Evolutionary conservation across 2,329 filamentous ascomycete species (phyloP), one percentile per base, ranked within the genome.

Genomic region (Acrodontium crateriforme): DNA sequence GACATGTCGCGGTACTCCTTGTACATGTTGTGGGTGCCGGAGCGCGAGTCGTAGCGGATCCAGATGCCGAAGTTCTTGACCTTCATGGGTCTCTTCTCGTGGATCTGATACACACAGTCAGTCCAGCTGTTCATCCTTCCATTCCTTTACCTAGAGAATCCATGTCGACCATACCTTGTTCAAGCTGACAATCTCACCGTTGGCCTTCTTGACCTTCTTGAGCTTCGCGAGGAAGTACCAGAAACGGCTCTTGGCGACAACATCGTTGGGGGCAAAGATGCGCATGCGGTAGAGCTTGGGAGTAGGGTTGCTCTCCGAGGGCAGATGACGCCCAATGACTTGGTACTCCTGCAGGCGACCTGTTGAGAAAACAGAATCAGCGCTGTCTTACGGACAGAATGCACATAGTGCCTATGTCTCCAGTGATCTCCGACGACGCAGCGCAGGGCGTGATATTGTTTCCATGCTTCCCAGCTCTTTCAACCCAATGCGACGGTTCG

Each of bases 51-150:
- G 72, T 98, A 98, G 62, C 91, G 85, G 69, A 98, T 78, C 91
- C 91, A 98, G 76, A 98, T 78, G 63, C 89, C 89, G 63, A 98
- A 95, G 81, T 94, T 98, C 84, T 98, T 98, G 75, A 98, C 85
- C 74, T 93, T 94, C 59, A 85, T 71, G 55, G 89, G 89, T 65
- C 83, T 84, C 79, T 95, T 95, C 84, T 98, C 89, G 68, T 74
- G 67, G 71, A 98, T 91, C 85, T 93, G 46, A n/a, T 25, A 13
- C 20, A 25, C 18, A 23, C 33, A 30, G 32, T 10, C 8, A 28
- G 27, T 41, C 34, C 40, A 27, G n/a, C n/a, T n/a, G n/a, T n/a
- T n/a, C 25, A 29, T 26, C 17, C 20, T 22, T 8, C 16, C 16
- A 28, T 16, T 24, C 20, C 23, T 16, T 26, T 13, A 21, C 16